Percentiles rank a stretch among this genome's conserved stretches.
Evolutionary conservation across 768 basidiomycete species (phyloP).

Genomic region (Boletus pseudo-olivaceus): DNA sequence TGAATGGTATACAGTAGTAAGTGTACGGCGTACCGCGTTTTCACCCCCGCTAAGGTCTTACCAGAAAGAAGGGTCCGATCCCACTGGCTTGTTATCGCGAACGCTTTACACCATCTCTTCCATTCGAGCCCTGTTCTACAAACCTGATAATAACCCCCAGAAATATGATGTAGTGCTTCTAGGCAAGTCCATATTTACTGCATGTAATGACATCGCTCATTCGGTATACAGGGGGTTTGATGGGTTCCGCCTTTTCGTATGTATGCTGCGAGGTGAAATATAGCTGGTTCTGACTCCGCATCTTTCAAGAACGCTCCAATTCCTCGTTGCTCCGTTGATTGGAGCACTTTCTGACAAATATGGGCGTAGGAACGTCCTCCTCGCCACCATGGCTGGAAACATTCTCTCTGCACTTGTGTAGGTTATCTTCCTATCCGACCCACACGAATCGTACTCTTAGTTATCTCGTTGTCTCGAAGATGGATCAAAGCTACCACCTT

Average conservation of each 20-base stretch:
- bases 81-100: conserved; percentile 66
- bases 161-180: conserved; percentile 94
- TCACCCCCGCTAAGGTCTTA: background rate
- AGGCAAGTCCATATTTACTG: conserved; percentile 42
- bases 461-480: conserved; percentile 36
- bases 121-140: conserved; percentile 64
- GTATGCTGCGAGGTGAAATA: conserved; percentile 38
- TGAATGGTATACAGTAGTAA: conserved; percentile 81
- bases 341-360: conserved; percentile 85
- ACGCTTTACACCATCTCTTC: conserved; percentile 67
- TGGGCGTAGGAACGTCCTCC: conserved; percentile 80
- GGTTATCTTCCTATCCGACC: conserved; percentile 25
- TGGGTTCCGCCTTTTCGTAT: conserved; percentile 92
- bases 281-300: conserved; percentile 29
- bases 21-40: conserved; percentile 12
- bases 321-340: conserved; percentile 76
- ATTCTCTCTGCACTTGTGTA: conserved; percentile 85
- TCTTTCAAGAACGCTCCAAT: conserved; percentile 69
- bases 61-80: conserved; percentile 69
- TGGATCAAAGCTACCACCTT: conserved; percentile 92
- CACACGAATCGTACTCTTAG: background rate
- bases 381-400: conserved; percentile 91
- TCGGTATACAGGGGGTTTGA: conserved; percentile 60
- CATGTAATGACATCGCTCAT: conserved; percentile 6
- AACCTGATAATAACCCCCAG: conserved; percentile 55